phyloP scores from a whole-genome alignment of 495 filamentous ascomycete species.

The Neurospora sp. region DNA sequence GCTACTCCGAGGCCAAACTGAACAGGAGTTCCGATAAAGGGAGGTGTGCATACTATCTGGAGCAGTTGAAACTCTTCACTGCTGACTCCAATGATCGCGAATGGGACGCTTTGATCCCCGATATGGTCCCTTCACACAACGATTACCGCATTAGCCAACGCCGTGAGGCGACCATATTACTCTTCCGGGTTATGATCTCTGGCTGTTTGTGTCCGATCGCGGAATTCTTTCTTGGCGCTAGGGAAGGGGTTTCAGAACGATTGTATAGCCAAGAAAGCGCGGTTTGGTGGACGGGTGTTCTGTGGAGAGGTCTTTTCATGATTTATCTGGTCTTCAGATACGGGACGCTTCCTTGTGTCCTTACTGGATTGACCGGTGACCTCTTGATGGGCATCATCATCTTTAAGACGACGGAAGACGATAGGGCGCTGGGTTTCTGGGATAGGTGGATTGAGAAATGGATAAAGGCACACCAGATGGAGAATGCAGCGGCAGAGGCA shows the following conservation, averaged over 20 bases:
- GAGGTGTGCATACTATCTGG: background rate
- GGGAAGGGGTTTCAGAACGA: background rate
- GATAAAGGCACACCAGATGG: background rate
- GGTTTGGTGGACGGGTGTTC: too few relatives aligned
- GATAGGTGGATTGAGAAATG: background rate
- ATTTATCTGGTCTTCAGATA: background rate
- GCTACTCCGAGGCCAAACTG: background rate
- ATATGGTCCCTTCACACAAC: background rate
- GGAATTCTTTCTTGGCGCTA: background rate
- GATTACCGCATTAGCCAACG: background rate
- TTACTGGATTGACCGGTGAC: background rate
- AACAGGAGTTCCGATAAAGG: background rate
- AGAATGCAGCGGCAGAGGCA: background rate
- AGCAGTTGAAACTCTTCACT: background rate
- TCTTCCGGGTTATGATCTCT: background rate
- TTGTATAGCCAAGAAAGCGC: background rate
- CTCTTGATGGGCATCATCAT: too few relatives aligned
- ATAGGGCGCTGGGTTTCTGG: background rate
- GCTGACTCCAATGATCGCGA: too few relatives aligned
- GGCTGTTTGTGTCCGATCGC: background rate
- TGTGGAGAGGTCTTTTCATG: background rate
- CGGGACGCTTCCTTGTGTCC: background rate
- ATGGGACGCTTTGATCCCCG: background rate
- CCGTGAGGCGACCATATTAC: background rate
- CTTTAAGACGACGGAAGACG: too few relatives aligned